Percentiles rank a stretch among this genome's conserved stretches.
Evolutionary conservation across 768 basidiomycete species (phyloP).

Genomic region (Russula vinacea): DNA sequence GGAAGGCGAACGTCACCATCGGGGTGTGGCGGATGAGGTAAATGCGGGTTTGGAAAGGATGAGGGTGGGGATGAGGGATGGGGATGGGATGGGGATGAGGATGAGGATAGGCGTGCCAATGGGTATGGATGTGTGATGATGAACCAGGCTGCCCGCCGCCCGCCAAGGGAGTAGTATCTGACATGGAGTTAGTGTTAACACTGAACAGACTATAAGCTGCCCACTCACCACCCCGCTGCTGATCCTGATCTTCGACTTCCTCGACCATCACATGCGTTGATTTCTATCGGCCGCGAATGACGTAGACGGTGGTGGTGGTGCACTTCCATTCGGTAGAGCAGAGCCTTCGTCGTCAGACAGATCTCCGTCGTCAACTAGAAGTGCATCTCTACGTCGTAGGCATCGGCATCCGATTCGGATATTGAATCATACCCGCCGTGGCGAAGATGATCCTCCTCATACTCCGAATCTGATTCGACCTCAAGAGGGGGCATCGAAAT

Average conservation of each 20-base stretch:
- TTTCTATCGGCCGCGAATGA: not conserved
- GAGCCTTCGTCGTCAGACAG: conserved; percentile 11
- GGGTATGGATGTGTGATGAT: not conserved
- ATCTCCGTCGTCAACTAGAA: conserved; percentile 14
- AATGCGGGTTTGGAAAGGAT: conserved; percentile 6
- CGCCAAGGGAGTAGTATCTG: conserved; percentile 9
- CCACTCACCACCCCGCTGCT: conserved; percentile 19
- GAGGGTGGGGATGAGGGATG: conserved; percentile 10
- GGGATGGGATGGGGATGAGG: conserved; percentile 6
- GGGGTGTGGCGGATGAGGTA: not conserved
- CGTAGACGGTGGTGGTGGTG: not conserved
- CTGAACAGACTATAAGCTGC: not conserved
- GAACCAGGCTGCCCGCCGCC: not conserved
- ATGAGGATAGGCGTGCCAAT: conserved; percentile 4
- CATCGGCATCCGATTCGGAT: conserved; percentile 28
- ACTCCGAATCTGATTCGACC: conserved; percentile 25
- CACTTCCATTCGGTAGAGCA: not conserved
- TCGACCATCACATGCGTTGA: conserved; percentile 20
- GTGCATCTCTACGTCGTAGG: conserved; percentile 29
- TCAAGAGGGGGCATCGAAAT: conserved; percentile 26
- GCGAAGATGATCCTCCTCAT: conserved; percentile 14
- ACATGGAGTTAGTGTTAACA: not conserved
- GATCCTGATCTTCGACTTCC: conserved; percentile 20
- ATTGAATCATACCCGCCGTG: conserved; percentile 13
- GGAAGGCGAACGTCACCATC: conserved; percentile 11